phyloP scores from a whole-genome alignment of 2,329 filamentous ascomycete species.

The Pochonia chlamydosporia region DNA sequence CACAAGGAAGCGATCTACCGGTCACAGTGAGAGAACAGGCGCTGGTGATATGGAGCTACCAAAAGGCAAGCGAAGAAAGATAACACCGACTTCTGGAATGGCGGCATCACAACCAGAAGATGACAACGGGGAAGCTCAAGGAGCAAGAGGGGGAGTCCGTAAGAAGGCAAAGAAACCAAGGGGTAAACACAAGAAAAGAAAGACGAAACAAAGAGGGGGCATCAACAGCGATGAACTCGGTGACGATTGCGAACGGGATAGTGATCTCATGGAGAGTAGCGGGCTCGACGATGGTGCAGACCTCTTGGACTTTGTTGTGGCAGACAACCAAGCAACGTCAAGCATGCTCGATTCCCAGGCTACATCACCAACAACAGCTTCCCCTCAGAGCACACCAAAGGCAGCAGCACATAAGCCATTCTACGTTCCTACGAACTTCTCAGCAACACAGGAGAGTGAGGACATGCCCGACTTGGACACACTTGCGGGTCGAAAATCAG shows the following conservation, averaged over 20 bases:
- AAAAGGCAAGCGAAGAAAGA: constrained; percentile 14
- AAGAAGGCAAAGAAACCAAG: constrained; percentile 15
- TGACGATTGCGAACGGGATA: constrained; percentile 46
- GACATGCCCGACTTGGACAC: constrained; percentile 30
- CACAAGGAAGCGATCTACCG: constrained; percentile 4
- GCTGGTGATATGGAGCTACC: constrained; percentile 4
- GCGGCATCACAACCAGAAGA: constrained; percentile 8
- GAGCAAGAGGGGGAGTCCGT: background rate
- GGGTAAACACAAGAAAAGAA: constrained; percentile 16
- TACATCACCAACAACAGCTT: constrained; percentile 19
- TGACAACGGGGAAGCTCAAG: constrained; percentile 13
- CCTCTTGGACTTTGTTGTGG: constrained; percentile 52
- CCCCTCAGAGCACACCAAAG: constrained; percentile 13
- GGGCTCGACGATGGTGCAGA: constrained; percentile 45
- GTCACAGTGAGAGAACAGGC: background rate
- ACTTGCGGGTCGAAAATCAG: constrained; percentile 14
- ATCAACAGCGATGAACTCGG: constrained; percentile 42
- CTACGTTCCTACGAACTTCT: constrained; percentile 32
- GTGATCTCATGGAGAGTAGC: constrained; percentile 39
- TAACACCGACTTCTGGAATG: background rate
- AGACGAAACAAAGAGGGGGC: constrained; percentile 17
- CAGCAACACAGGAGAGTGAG: constrained; percentile 35
- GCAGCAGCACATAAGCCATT: constrained; percentile 22
- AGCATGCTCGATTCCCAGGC: constrained; percentile 27
- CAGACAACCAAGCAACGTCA: constrained; percentile 36